Evolutionary conservation across 179 eudicot species (phyloP).

Genomic region (Nepenthes alata): DNA sequence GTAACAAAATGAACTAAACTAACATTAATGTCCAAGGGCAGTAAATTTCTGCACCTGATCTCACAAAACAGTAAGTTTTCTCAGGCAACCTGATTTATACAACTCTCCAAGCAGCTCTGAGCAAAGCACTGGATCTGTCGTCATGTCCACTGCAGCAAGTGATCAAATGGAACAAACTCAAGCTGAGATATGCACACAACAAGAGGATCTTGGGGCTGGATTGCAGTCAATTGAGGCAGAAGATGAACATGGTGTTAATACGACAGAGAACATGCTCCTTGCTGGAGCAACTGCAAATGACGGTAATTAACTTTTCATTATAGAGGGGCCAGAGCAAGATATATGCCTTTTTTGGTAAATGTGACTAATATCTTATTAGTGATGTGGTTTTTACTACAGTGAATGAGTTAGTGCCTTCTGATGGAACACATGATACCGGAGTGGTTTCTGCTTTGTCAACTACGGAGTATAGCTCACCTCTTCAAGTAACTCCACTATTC

Average conservation of each 20-base stretch:
- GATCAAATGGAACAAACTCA: slow-evolving; percentile 38
- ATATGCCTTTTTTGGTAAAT: background rate
- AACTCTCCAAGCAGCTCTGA: slow-evolving; percentile 78
- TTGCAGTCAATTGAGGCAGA: slow-evolving; percentile 20
- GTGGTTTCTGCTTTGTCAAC: slow-evolving; percentile 21
- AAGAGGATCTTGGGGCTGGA: slow-evolving; percentile 23
- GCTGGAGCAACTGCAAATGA: slow-evolving; percentile 26
- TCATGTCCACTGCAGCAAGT: slow-evolving; percentile 25
- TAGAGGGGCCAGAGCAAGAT: no score
- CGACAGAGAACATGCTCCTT: slow-evolving; percentile 22
- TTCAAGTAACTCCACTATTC: slow-evolving; percentile 74
- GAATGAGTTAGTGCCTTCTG: slow-evolving; percentile 19
- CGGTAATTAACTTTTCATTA: slow-evolving; percentile 21
- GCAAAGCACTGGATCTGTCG: slow-evolving; percentile 72
- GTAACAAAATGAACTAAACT: slow-evolving; percentile 20
- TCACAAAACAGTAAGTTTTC: slow-evolving; percentile 3
- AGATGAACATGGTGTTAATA: slow-evolving; percentile 20
- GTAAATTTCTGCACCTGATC: background rate
- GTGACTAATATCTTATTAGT: background rate
- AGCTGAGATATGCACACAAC: slow-evolving; percentile 23
- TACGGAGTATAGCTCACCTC: slow-evolving; percentile 59
- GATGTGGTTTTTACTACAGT: slow-evolving; percentile 10
- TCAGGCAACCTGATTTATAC: slow-evolving; percentile 52
- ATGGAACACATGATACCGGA: slow-evolving; percentile 14
- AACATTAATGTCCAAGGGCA: background rate